Base-by-base conservation (phyloP, 129 eudicot genomes). In the Smallanthus sonchifolius region DNA sequence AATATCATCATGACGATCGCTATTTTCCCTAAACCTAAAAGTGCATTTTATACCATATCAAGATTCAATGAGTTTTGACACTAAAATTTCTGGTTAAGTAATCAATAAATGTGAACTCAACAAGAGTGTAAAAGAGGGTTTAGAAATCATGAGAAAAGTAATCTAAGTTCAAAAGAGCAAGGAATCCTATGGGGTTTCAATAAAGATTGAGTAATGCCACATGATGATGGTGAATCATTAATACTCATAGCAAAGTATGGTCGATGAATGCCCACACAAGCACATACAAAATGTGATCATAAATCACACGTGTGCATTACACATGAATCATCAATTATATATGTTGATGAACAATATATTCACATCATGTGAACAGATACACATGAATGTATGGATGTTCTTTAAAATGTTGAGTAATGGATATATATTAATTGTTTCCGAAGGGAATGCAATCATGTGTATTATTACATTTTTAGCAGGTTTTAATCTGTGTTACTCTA, bases 141-240 rank as follows among this genome's bases (percentile, higher is more conserved):
- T 9, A 7, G 6, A 51, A 24, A 24, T 24, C 30, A 24, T 0
- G 30, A 24, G 30, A 24, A 60, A 47, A 65, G 44, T n/a, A 20
- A 75, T 64, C 74, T 6, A 67, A 34, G 61, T 67, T 28, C 48
- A 77, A 68, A 77, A 65, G 60, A 57, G 4, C 6, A 35, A 61
- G 67, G 55, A 72, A 40, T 13, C 4, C 4, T 5, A 55, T 37
- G 20, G 6, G 48, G 7, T 16, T 35, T 38, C 30, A 51, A 65
- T 61, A 24, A 75, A 36, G 16, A 54, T 48, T 38, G 65, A 65
- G 19, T n/a, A 32, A 74, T 44, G 48, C 6, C 70, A 51, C 17
- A 65, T 54, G 60, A 75, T 75, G 61, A 75, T 38, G 55, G 40
- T 51, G 62, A 51, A 75, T 75, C 43, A 75, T 51, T 75, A 38